Conservation (phyloP, 805 yeast genomes). For the Starmerella kuoi region DNA sequence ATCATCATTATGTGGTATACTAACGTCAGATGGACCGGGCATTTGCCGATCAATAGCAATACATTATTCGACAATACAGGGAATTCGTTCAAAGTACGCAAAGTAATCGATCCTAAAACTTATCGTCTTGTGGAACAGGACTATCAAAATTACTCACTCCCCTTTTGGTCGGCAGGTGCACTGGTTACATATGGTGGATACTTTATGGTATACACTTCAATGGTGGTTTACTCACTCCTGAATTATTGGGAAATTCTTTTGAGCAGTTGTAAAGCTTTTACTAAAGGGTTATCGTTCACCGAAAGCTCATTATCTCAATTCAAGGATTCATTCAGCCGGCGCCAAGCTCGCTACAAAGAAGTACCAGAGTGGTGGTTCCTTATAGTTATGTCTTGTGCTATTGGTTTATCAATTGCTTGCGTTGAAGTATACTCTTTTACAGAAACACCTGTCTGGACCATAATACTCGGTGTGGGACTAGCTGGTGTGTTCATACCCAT, state of each 20-base stretch:
- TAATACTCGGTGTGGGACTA: conserved; percentile 46
- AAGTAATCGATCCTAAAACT: conserved; percentile 38
- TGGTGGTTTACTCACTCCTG: conserved; percentile 36
- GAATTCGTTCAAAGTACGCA: conserved; percentile 33
- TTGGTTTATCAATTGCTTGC: conserved; percentile 34
- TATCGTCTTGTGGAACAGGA: conserved; percentile 32
- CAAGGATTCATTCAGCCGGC: conserved; percentile 31
- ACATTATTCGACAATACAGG: conserved; percentile 36
- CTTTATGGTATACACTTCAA: conserved; percentile 45
- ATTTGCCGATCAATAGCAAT: conserved; percentile 41
- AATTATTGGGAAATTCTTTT: conserved; percentile 20
- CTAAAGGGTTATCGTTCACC: conserved; percentile 14
- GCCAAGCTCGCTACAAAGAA: conserved; percentile 42
- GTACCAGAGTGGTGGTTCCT: conserved; percentile 65
- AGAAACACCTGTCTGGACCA: conserved; percentile 52
- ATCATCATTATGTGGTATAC: conserved; percentile 32
- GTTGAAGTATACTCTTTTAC: conserved; percentile 32
- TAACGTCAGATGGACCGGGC: conserved; percentile 40
- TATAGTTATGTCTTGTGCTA: conserved; percentile 34
- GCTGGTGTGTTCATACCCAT: conserved; percentile 50
- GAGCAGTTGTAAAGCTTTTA: not conserved
- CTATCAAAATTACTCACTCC: conserved; percentile 53
- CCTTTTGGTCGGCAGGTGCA: conserved; percentile 53
- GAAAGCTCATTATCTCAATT: conserved; percentile 1
- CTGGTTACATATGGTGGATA: conserved; percentile 47